phyloP scores from a whole-genome alignment of 306 rosid species.

The Cicer yamashitae region DNA sequence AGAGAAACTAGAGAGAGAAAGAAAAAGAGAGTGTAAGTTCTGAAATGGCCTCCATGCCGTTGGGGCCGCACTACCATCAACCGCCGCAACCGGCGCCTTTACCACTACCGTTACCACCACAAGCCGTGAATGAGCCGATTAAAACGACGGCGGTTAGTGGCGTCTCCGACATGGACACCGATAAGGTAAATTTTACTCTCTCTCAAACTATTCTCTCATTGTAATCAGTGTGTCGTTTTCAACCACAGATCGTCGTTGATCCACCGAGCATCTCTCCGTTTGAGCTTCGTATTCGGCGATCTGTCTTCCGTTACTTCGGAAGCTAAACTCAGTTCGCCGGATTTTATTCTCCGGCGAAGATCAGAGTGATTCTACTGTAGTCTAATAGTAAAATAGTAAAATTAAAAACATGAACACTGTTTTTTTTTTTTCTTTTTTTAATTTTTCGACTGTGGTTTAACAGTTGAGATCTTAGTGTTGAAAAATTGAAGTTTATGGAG shows the following conservation, averaged over 20 bases:
- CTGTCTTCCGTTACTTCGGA: constrained; percentile 47
- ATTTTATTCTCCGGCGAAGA: constrained; percentile 38
- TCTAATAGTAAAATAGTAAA: constrained; percentile 1
- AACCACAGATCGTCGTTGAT: constrained; percentile 56
- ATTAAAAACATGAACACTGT: background rate
- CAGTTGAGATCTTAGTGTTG: constrained; percentile 41
- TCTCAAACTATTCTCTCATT: constrained; percentile 26
- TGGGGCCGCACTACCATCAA: constrained; percentile 70
- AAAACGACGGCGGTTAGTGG: constrained; percentile 52
- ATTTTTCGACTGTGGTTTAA: background rate
- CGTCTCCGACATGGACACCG: constrained; percentile 64
- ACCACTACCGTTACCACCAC: constrained; percentile 46
- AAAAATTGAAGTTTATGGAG: constrained; percentile 29
- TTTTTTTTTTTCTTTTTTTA: background rate
- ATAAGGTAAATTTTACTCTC: constrained; percentile 60
- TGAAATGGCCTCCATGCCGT: constrained; percentile 76
- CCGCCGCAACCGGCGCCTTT: constrained; percentile 52
- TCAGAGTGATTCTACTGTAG: constrained; percentile 38
- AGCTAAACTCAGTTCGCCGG: constrained; percentile 47
- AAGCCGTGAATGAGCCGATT: constrained; percentile 51
- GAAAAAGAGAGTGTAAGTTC: constrained; percentile 30
- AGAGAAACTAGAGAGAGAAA: constrained; percentile 26
- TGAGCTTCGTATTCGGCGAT: constrained; percentile 56
- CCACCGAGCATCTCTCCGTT: constrained; percentile 46
- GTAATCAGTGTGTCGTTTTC: constrained; percentile 29